Base-by-base conservation (phyloP, 768 basidiomycete species). In the Tubosaeta brunneosetosa region DNA sequence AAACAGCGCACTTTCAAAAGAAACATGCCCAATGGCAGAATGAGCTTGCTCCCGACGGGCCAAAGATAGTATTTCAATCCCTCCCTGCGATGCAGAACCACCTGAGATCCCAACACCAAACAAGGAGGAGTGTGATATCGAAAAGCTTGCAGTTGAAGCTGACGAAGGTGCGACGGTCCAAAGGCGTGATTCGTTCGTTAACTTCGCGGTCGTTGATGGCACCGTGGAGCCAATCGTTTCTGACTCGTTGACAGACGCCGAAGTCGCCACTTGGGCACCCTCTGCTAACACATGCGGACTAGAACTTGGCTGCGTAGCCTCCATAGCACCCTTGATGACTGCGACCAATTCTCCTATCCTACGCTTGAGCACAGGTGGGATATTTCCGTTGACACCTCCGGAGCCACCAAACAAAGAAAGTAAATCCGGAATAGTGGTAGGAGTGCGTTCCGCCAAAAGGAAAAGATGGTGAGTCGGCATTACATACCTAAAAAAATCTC, bases 381-480 rank as follows among this genome's bases (percentile, higher is more conserved):
- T 73, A 4, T 76, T 74, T 51, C 61, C 56, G 29, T 33, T 52
- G 14, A 44, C 42, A 46, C 63, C 56, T 17, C 57, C 50, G 1
- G 42, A 50, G 12, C 59, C 56, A 50, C 73, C 75, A 61, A 91
- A 85, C 26, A 78, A 60, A n/a, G 76, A 71, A 45, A 89, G 70
- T 40, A 92, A 66, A 4, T 76, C 75, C 4, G 80, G 76, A 71
- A 85, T 77, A 61, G 89, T 82, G 25, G 75, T 74, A 12, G 91
- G 90, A 7, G 80, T 77, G 25, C 76, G 75, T 61, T 91, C 88
- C n/a, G 82, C 85, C 17, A 91, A 69, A 51, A 77, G 75, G 64
- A 93, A 88, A 25, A 92, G 65, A 60, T 78, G 75, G 56, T 90
- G 88, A 58, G 91, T 91, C 34, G 84, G 77, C 11, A 92, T 71